Percentiles rank a stretch among this genome's conserved stretches.
Conservation (phyloP, 179 eudicot species). For the Beta lomatogona region DNA sequence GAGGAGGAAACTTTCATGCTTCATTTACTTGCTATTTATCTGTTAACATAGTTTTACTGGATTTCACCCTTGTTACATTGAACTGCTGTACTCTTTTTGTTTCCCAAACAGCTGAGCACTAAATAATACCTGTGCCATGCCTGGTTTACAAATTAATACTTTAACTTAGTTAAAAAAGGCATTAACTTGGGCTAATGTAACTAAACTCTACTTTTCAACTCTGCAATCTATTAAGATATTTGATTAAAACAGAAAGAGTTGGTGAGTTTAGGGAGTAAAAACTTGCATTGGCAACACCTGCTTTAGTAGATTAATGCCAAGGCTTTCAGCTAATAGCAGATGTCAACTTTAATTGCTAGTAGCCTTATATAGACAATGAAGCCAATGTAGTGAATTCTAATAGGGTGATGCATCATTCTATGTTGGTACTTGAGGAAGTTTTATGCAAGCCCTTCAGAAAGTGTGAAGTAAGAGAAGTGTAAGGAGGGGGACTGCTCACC, state of each 20-base stretch:
- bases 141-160: no score
- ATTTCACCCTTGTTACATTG: neutral
- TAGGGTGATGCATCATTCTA: neutral
- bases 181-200: no score
- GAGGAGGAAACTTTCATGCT: neutral
- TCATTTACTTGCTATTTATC: conserved; percentile 16
- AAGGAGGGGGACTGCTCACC: no score
- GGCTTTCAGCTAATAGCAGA: neutral
- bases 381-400: neutral
- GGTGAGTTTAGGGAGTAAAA: no score
- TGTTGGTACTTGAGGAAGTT: neutral
- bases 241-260: no score
- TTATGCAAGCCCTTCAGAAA: neutral
- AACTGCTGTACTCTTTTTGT: neutral
- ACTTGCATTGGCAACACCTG: no score
- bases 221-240: no score
- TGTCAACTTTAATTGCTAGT: neutral
- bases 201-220: no score
- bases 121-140: no score
- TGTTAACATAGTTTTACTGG: neutral
- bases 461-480: no score
- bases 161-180: no score
- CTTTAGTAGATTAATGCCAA: no score
- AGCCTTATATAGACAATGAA: neutral
- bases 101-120: neutral